Evolutionary conservation across 169 alveolate species (phyloP), one percentile per base, ranked within the genome.

Genomic region (Plasmodium fragile): DNA sequence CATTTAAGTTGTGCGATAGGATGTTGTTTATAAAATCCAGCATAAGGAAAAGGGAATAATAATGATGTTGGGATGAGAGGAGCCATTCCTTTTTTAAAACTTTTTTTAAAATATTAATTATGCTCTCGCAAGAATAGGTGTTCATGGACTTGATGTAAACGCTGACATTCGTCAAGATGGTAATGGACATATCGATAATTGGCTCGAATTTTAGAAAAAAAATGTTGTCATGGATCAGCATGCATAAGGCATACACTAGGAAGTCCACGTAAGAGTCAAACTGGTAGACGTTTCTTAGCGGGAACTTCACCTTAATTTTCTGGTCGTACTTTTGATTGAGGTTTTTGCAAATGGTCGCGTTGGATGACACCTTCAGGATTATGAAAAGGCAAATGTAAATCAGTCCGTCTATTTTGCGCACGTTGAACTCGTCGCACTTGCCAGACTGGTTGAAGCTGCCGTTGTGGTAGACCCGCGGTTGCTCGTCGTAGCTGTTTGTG

Each of bases 71-170:
- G 22, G 94, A 89, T 11, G 94, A 89, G 30, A 89, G 36, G 18
- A 89, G 59, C 94, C 94, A 89, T 78, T 89, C 94, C 52, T 89
- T 89, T 71, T 89, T 89, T 78, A 89, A 89, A 78, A 89, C 49
- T 89, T 89, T 89, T 55, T 89, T 89, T 49, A 89, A 78, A 53
- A 89, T 79, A 78, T 32, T 79, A 77, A 89, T 89, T 52, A 89
- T 89, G 55, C 90, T 78, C 70, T 89, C 94, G 70, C 94, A 89
- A 1, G 94, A 89, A 25, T 78, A 78, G 18, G 81, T 79, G 43
- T 45, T 79, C 94, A 89, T 89, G 32, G 94, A 89, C 45, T 89
- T 89, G 22, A 89, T 89, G 70, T 89, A 89, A 0, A 89, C 94
- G 70, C 94, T 89, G 6, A 89, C 81, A 89, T 89, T 89, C 34